Conservation (phyloP, 768 basidiomycete species). For the Agaricus sinodeliciosus region DNA sequence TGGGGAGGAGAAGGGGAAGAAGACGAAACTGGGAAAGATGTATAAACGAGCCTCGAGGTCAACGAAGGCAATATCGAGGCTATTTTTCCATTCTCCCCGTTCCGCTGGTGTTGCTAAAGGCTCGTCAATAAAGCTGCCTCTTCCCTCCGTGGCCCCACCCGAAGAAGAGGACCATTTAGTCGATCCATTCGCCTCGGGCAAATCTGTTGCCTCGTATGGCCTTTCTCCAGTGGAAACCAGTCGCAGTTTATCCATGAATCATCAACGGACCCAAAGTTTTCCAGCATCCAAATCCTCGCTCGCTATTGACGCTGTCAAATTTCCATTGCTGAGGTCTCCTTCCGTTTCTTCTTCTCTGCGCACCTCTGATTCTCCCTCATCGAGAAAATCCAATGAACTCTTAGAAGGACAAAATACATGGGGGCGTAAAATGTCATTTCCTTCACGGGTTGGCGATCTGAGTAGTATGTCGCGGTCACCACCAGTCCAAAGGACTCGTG, state of each 20-base stretch:
- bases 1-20: background rate
- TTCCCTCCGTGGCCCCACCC: background rate
- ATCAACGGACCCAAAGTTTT: background rate
- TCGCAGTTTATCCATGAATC: background rate
- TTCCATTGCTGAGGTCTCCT: background rate
- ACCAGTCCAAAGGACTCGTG: background rate
- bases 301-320: background rate
- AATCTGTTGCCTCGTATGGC: constrained; percentile 1
- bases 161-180: background rate
- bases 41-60: constrained; percentile 2
- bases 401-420: background rate
- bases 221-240: background rate
- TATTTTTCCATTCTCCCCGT: background rate
- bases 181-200: constrained; percentile 4
- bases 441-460: background rate
- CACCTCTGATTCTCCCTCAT: background rate
- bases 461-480: background rate
- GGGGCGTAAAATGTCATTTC: constrained; percentile 2
- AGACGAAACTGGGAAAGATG: constrained; percentile 2
- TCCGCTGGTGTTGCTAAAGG: background rate
- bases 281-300: background rate
- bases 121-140: background rate
- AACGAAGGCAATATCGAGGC: background rate
- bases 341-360: constrained; percentile 2
- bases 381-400: background rate